These are phyloP conservation scores for Dactylonectria macrodidyma DNA, from an alignment of 2,329 filamentous ascomycete species.

Conservation along the genomic window DNA sequence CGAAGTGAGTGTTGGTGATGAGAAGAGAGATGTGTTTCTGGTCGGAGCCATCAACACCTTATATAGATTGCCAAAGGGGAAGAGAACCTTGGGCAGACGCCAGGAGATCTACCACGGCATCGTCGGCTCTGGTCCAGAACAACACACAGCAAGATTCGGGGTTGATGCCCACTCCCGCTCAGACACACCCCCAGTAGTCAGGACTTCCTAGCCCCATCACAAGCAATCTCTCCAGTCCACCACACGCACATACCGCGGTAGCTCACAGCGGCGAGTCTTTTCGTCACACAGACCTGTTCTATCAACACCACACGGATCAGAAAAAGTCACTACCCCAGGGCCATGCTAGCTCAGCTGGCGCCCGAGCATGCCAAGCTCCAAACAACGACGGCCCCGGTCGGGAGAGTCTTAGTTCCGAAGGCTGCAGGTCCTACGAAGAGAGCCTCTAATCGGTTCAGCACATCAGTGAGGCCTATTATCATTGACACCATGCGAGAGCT, in stretches of 20 bases:
- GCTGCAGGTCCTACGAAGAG: background rate
- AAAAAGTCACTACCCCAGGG: conserved; percentile 1
- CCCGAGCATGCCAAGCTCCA: conserved; percentile 14
- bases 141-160: background rate
- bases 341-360: conserved; percentile 14
- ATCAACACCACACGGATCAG: conserved; percentile 5
- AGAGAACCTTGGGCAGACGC: background rate
- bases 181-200: background rate
- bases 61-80: conserved; percentile 17
- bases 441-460: background rate
- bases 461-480: background rate
- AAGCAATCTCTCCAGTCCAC: conserved; percentile 2
- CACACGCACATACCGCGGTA: background rate
- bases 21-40: background rate
- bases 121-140: background rate
- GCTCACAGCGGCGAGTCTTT: background rate
- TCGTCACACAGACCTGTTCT: conserved; percentile 3
- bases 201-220: background rate
- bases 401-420: background rate
- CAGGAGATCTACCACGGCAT: background rate
- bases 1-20: conserved; percentile 20
- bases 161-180: conserved; percentile 2
- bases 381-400: background rate
- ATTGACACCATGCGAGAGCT: background rate
- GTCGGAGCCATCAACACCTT: conserved; percentile 12